Evolutionary conservation across 805 yeast species (phyloP).

Genomic region (Candida chilensis): DNA sequence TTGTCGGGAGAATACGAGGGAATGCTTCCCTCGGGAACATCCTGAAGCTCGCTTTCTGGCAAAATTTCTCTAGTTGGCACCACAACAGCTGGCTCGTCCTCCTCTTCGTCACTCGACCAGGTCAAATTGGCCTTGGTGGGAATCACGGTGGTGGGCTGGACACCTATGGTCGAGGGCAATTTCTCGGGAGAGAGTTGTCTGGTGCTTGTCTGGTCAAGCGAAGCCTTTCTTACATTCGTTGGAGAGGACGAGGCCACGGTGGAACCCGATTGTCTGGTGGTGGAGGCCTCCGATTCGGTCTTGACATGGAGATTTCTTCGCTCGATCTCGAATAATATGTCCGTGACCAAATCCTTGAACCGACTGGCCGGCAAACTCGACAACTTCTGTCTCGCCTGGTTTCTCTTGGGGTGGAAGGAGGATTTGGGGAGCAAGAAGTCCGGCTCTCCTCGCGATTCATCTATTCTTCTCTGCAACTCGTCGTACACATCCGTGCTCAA

Average conservation of each 20-base stretch:
- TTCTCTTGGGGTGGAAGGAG: constrained; percentile 84
- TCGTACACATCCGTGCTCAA: constrained; percentile 92
- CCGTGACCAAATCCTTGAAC: constrained; percentile 85
- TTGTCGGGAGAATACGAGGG: neutral
- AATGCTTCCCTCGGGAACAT: neutral
- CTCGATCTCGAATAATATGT: constrained; percentile 79
- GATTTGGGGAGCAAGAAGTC: constrained; percentile 61
- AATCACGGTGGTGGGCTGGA: constrained; percentile 62
- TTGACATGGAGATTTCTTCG: constrained; percentile 51
- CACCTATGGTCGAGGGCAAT: constrained; percentile 25
- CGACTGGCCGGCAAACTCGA: constrained; percentile 75
- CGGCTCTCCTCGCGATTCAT: constrained; percentile 48
- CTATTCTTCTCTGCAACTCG: constrained; percentile 75
- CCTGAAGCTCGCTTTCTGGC: too few species aligned
- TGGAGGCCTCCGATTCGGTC: too few species aligned
- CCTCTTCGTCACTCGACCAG: constrained; percentile 86
- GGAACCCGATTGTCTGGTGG: too few species aligned
- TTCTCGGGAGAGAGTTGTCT: too few species aligned
- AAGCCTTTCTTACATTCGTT: too few species aligned
- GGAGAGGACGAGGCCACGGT: too few species aligned
- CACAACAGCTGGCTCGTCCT: too few species aligned
- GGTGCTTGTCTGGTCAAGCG: too few species aligned
- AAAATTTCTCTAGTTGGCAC: too few species aligned
- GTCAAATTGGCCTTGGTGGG: constrained; percentile 80
- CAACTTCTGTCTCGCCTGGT: constrained; percentile 89